phyloP scores from a whole-genome alignment of 306 rosid genomes.

The Sphenostylis stenocarpa region DNA sequence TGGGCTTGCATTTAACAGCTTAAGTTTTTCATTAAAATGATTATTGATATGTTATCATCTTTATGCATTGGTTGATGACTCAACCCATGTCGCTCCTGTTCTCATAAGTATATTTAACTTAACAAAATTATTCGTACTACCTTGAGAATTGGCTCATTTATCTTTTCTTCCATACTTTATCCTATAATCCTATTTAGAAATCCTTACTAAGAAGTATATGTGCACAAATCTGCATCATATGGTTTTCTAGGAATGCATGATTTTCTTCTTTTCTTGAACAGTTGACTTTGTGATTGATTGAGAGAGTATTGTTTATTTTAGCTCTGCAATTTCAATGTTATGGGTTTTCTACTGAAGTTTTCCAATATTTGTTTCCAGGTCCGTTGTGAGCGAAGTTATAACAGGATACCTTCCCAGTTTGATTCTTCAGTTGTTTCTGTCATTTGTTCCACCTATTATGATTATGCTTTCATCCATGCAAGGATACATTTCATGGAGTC shows the following conservation, averaged over 20 bases:
- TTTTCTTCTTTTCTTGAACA: conserved; percentile 1
- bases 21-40: background rate
- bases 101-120: background rate
- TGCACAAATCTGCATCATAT: background rate
- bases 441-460: conserved; percentile 75
- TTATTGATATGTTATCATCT: background rate
- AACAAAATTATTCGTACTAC: background rate
- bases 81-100: background rate
- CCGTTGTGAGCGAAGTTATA: conserved; percentile 70
- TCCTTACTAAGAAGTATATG: background rate
- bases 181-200: background rate
- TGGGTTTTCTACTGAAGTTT: conserved; percentile 23
- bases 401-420: conserved; percentile 96
- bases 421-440: conserved; percentile 66
- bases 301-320: conserved; percentile 6
- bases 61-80: background rate
- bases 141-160: background rate
- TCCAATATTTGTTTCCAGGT: conserved; percentile 48
- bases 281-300: background rate
- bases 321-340: background rate
- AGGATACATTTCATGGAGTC: conserved; percentile 73
- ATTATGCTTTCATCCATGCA: conserved; percentile 68
- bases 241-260: conserved; percentile 16
- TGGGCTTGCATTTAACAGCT: background rate
- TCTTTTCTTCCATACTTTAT: background rate